phyloP scores from a whole-genome alignment of 2,329 filamentous ascomycete species.

The Paramyrothecium sp. region DNA sequence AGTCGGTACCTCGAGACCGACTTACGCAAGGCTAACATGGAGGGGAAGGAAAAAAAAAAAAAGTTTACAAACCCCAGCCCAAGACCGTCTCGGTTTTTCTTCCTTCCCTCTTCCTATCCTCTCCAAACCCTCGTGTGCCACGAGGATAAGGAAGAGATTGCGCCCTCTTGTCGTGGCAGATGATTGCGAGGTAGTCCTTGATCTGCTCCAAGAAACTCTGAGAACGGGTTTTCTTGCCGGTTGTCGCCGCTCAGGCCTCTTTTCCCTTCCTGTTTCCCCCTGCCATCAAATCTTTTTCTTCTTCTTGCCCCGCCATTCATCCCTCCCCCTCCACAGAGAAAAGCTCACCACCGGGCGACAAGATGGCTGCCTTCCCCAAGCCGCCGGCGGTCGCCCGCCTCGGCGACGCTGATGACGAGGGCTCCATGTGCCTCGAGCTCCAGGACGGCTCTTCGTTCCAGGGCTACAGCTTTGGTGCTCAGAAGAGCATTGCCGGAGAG shows the following conservation, averaged over 20 bases:
- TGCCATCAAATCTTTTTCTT: slow-evolving; percentile 4
- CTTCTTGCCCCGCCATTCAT: slow-evolving; percentile 26
- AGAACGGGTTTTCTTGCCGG: slow-evolving; percentile 35
- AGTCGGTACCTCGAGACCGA: background rate
- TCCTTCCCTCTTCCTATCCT: slow-evolving; percentile 14
- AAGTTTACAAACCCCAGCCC: slow-evolving; percentile 2
- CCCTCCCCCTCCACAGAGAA: slow-evolving; percentile 8
- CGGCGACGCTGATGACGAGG: slow-evolving; percentile 50
- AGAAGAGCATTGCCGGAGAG: slow-evolving; percentile 93
- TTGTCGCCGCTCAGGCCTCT: slow-evolving; percentile 27
- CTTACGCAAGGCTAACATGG: background rate
- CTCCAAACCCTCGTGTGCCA: slow-evolving; percentile 13
- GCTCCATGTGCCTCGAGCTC: slow-evolving; percentile 83
- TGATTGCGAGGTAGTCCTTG: slow-evolving; percentile 37
- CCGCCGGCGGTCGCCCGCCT: slow-evolving; percentile 63
- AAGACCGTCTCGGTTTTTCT: slow-evolving; percentile 7
- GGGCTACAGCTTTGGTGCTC: slow-evolving; percentile 93
- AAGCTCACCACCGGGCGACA: slow-evolving; percentile 4
- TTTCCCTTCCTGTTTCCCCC: slow-evolving; percentile 17
- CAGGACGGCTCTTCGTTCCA: slow-evolving; percentile 89
- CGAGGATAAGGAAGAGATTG: background rate
- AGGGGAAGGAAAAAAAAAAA: slow-evolving; percentile 24
- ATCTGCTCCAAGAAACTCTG: slow-evolving; percentile 34
- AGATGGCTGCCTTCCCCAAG: slow-evolving; percentile 33
- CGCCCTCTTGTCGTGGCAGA: slow-evolving; percentile 25